These are phyloP conservation scores for Pythium volutum DNA, from an alignment of 352 stramenopile genomes.

Conservation along the genomic window DNA sequence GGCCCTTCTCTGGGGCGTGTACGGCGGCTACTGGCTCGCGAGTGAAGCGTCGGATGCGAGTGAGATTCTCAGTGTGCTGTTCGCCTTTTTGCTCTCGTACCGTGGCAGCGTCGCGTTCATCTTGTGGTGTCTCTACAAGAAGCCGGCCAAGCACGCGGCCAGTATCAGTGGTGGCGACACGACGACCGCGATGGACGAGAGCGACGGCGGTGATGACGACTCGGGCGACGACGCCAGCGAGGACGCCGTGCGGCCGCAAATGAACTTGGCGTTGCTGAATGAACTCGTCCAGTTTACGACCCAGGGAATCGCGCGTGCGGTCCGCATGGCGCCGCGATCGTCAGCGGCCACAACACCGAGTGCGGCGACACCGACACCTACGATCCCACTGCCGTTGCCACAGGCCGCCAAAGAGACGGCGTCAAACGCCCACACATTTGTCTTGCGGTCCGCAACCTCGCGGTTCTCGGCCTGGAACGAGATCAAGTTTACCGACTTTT, in stretches of 20 bases:
- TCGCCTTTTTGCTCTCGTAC: constrained; percentile 71
- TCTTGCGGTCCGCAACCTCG: constrained; percentile 31
- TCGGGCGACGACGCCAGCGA: constrained; percentile 44
- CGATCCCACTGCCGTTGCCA: background rate
- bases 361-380: constrained; percentile 1
- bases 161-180: background rate
- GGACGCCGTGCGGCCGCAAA: constrained; percentile 62
- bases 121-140: constrained; percentile 72
- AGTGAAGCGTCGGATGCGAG: constrained; percentile 24
- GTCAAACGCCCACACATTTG: constrained; percentile 33
- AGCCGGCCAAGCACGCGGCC: constrained; percentile 15
- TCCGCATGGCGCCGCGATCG: constrained; percentile 28
- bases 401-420: background rate
- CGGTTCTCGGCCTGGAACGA: constrained; percentile 36
- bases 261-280: constrained; percentile 73
- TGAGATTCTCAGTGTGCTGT: constrained; percentile 47
- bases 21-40: constrained; percentile 61
- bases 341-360: background rate
- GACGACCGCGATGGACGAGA: background rate
- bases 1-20: constrained; percentile 61
- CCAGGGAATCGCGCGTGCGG: constrained; percentile 59
- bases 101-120: constrained; percentile 66
- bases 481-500: constrained; percentile 68
- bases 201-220: constrained; percentile 16
- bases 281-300: constrained; percentile 82